Conservation (phyloP, 257 asterid species). For the Solanum virginianum region DNA sequence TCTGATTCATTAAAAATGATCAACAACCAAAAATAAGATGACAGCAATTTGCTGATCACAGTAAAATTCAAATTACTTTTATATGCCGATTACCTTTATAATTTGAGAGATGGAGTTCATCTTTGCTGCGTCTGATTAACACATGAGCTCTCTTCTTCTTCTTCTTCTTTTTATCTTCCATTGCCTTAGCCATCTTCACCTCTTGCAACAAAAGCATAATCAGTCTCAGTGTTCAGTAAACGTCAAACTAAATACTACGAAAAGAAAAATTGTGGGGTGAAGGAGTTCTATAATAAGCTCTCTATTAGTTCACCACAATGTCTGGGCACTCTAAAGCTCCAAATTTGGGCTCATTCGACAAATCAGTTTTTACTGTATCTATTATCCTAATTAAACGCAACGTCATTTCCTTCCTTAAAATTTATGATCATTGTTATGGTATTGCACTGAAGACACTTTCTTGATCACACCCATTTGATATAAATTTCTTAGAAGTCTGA, state of each 20-base stretch:
- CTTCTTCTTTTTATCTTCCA: conserved; percentile 10
- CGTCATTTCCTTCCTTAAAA: neutral
- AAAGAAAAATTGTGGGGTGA: neutral
- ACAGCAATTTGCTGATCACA: neutral
- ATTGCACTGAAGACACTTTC: neutral
- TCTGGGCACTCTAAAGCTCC: neutral
- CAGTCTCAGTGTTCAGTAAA: neutral
- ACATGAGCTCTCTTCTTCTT: conserved; percentile 7
- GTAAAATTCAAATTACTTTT: neutral
- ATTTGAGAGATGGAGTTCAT: conserved; percentile 2
- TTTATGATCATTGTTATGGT: neutral
- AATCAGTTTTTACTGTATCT: neutral
- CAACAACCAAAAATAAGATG: neutral
- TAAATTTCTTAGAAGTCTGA: neutral
- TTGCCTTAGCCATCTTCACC: neutral
- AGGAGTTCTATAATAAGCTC: neutral
- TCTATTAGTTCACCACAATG: neutral
- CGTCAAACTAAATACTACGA: neutral
- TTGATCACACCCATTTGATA: neutral
- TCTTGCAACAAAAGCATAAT: neutral
- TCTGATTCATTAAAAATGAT: conserved; percentile 13
- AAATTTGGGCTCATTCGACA: neutral
- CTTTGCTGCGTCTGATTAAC: conserved; percentile 3
- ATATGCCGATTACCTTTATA: conserved; percentile 9
- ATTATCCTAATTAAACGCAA: neutral